These are phyloP conservation scores for Pseudogymnoascus destructans DNA, from an alignment of 2,329 filamentous ascomycete species.

Conservation along the genomic window DNA sequence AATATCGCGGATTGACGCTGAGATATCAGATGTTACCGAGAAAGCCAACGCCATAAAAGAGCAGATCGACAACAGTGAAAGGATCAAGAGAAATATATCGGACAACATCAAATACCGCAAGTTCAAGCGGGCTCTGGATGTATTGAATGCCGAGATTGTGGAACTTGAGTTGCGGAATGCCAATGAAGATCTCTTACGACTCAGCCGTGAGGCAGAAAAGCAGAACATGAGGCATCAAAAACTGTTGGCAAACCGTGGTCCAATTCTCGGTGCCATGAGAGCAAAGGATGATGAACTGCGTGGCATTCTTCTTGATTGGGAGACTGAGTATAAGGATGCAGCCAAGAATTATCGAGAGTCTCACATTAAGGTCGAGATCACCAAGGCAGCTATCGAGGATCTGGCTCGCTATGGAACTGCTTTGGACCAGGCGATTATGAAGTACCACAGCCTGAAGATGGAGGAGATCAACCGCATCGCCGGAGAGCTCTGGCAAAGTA, in stretches of 20 bases:
- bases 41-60: conserved; percentile 67
- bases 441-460: conserved; percentile 94
- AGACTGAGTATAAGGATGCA: conserved; percentile 77
- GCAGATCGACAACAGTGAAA: conserved; percentile 65
- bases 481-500: conserved; percentile 91
- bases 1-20: conserved; percentile 51
- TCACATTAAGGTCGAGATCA: conserved; percentile 82
- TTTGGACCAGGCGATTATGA: conserved; percentile 93
- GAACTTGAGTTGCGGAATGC: conserved; percentile 69
- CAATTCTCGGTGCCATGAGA: conserved; percentile 64
- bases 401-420: conserved; percentile 69
- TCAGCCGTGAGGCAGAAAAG: conserved; percentile 53
- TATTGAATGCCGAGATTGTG: conserved; percentile 54
- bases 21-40: conserved; percentile 52
- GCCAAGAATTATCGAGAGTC: conserved; percentile 69
- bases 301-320: conserved; percentile 63
- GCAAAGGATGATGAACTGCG: conserved; percentile 71
- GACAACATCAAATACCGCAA: conserved; percentile 84
- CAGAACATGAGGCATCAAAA: conserved; percentile 57
- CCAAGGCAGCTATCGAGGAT: conserved; percentile 85
- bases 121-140: conserved; percentile 54
- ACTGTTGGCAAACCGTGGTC: conserved; percentile 58
- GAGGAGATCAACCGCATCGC: conserved; percentile 93
- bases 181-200: conserved; percentile 65
- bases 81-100: conserved; percentile 71